Evolutionary conservation across 352 stramenopile species (phyloP), one percentile per base, ranked within the genome.

Genomic region (Globisporangium rhizosaccharum): DNA sequence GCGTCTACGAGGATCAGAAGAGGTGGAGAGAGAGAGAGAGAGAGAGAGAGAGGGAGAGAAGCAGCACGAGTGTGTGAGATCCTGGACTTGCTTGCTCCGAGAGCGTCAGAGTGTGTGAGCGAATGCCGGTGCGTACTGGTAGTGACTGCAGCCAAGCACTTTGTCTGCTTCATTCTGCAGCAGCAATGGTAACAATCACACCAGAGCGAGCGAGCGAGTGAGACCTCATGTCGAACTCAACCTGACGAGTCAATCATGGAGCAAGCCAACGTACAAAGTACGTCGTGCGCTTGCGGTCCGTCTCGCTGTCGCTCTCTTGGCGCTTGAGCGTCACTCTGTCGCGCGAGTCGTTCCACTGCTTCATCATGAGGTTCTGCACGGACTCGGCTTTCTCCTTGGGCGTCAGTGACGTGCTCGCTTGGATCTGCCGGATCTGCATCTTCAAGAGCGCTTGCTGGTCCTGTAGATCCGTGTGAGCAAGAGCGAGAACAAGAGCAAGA

Each of bases 361-460:
- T 84, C 82, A 92, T 94, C 85, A 94, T 94, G 36, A 94, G 74
- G 36, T 87, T 86, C 57, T 94, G 82, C 42, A 94, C 78, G 11
- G 73, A 88, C 51, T 92, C 79, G 23, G 82, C 82, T 58, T 94
- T 94, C 67, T 91, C 79, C 62, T 91, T 90, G 15, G 80, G 80
- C 1, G 80, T 91, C 8, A 94, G 61, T 37, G 79, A 85, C 26
- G 76, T 83, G 55, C 79, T 90, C 28, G 82, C 77, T 55, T 94
- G 82, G 57, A 94, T 92, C 59, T 91, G 63, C 0, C 79, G 72
- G 60, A 94, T 94, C 50, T 90, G 79, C 4, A 68, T 70, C 63
- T 94, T 92, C 45, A 94, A 37, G 15, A 69, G 52, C 3, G 75
- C 67, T 59, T 87, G 79, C 23, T 61, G 73, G n/a, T 82, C 72